These are phyloP conservation scores for Lodderomyces elongisporus DNA, from an alignment of 1,139 yeast genomes.

Conservation along the genomic window DNA sequence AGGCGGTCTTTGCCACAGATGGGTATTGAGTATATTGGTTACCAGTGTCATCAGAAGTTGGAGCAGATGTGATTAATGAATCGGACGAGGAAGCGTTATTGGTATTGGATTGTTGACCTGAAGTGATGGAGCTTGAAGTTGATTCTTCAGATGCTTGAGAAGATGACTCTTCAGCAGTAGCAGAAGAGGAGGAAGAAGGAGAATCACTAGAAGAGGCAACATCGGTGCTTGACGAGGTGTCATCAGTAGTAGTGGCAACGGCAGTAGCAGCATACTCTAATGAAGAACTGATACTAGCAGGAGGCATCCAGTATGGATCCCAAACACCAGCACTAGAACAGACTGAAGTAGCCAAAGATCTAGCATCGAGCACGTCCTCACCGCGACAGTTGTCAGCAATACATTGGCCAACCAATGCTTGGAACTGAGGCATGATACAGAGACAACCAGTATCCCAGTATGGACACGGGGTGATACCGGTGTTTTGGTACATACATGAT, in stretches of 20 bases:
- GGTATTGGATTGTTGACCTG: too few relatives aligned
- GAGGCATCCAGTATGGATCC: conserved; percentile 36
- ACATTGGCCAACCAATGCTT: conserved; percentile 25
- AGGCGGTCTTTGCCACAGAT: conserved; percentile 26
- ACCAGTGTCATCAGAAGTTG: neutral
- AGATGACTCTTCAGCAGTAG: conserved; percentile 6
- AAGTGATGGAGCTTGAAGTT: too few relatives aligned
- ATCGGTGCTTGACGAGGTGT: too few relatives aligned
- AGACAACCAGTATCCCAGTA: conserved; percentile 38
- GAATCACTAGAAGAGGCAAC: too few relatives aligned
- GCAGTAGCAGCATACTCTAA: conserved; percentile 28
- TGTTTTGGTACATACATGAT: conserved; percentile 25
- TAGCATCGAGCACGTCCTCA: conserved; percentile 31
- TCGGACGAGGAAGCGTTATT: too few relatives aligned
- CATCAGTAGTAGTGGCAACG: conserved; percentile 6
- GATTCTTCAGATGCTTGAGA: conserved; percentile 1
- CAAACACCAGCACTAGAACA: conserved; percentile 42
- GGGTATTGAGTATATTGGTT: neutral
- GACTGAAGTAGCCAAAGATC: conserved; percentile 35
- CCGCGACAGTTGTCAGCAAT: conserved; percentile 29
- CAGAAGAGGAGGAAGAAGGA: conserved; percentile 1
- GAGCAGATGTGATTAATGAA: conserved; percentile 1
- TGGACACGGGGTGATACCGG: conserved; percentile 29
- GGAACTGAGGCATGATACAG: conserved; percentile 31
- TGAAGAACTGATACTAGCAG: conserved; percentile 26